Evolutionary conservation across 106 monocot genomes (phyloP).

Genomic region (Vanilla planifolia): DNA sequence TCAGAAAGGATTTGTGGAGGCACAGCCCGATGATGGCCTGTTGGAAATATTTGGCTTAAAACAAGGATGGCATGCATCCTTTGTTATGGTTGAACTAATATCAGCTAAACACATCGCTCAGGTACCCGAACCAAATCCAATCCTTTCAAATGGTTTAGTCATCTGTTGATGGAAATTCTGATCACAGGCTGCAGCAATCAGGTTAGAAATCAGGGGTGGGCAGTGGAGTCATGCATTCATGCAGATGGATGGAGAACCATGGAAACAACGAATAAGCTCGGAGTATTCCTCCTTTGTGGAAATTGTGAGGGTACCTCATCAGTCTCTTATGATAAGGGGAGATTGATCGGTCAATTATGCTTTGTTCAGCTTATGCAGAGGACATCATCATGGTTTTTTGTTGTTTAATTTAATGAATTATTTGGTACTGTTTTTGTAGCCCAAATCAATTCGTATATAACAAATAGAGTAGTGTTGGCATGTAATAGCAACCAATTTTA

Average conservation of each 20-base stretch:
- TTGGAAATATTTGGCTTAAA: slow-evolving; percentile 96
- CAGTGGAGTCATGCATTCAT: slow-evolving; percentile 68
- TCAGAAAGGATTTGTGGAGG: slow-evolving; percentile 92
- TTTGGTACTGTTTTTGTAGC: no score
- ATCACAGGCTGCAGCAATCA: slow-evolving; percentile 67
- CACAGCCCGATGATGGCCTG: slow-evolving; percentile 88
- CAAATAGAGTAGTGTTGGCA: no score
- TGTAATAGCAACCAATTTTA: no score
- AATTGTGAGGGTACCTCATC: slow-evolving; percentile 66
- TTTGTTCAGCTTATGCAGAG: no score
- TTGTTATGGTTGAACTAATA: slow-evolving; percentile 94
- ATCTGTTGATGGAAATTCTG: no score
- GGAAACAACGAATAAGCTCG: slow-evolving; percentile 61
- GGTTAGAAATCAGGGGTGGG: slow-evolving; percentile 75
- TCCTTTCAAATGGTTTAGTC: no score
- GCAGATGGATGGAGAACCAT: slow-evolving; percentile 98
- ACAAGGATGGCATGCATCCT: slow-evolving; percentile 98
- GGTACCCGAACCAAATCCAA: no score
- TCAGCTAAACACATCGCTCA: slow-evolving; percentile 95
- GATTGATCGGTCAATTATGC: no score
- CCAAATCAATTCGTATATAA: no score
- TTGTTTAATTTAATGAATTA: no score
- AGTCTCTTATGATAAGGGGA: slow-evolving; percentile 70
- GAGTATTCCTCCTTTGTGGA: slow-evolving; percentile 74
- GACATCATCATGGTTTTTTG: no score